phyloP scores from a whole-genome alignment of 495 filamentous ascomycete species.

The Viridothelium virens region DNA sequence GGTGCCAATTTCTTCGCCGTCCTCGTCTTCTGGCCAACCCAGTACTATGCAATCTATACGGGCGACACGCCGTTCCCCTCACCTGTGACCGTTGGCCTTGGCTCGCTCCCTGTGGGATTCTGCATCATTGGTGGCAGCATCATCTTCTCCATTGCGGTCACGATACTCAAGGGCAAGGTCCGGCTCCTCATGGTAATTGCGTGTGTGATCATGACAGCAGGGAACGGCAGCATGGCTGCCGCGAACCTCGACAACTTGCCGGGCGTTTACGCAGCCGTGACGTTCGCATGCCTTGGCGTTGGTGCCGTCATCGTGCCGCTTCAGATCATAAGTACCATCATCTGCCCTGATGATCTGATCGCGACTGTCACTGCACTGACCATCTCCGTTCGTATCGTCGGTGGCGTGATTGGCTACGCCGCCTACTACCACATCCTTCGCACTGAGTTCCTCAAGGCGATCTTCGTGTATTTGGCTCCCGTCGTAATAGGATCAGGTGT shows the following conservation, averaged over 20 bases:
- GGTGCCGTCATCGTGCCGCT: conserved; percentile 32
- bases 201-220: conserved; percentile 23
- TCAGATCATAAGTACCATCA: conserved; percentile 29
- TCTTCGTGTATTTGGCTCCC: neutral
- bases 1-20: conserved; percentile 33
- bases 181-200: conserved; percentile 25
- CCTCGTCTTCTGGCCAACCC: conserved; percentile 35
- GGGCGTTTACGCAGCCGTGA: conserved; percentile 24
- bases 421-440: conserved; percentile 34
- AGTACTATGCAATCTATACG: conserved; percentile 29
- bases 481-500: conserved; percentile 4
- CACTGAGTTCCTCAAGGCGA: neutral
- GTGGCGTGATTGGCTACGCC: conserved; percentile 31
- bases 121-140: conserved; percentile 27
- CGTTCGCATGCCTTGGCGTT: conserved; percentile 30
- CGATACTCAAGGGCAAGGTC: conserved; percentile 25
- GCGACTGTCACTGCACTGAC: conserved; percentile 29
- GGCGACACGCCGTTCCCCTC: conserved; percentile 23
- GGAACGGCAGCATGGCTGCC: conserved; percentile 26
- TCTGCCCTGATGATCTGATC: conserved; percentile 33
- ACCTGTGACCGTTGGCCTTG: conserved; percentile 28
- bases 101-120: conserved; percentile 28
- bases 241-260: conserved; percentile 24
- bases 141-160: conserved; percentile 25
- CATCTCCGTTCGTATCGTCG: conserved; percentile 30